phyloP scores from a whole-genome alignment of 2,329 filamentous ascomycete species.

The Diaporthe eres region DNA sequence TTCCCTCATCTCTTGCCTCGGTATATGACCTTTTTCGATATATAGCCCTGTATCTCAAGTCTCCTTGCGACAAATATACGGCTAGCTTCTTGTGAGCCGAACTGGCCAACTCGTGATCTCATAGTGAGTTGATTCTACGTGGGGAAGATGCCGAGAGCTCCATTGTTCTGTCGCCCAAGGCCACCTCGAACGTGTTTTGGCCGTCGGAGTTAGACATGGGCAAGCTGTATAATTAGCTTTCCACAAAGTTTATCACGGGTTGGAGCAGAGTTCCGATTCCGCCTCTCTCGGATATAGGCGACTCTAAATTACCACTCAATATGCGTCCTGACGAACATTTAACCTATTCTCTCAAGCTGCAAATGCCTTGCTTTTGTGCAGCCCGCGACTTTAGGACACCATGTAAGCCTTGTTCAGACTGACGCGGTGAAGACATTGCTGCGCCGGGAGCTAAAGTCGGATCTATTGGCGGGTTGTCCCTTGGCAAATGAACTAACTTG shows the following conservation, averaged over 20 bases:
- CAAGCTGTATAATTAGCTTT: not conserved
- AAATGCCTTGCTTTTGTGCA: not conserved
- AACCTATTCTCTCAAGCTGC: not conserved
- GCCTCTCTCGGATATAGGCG: not conserved
- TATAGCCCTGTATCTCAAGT: no score
- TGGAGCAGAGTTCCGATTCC: not conserved
- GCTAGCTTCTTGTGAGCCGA: not conserved
- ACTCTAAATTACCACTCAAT: not conserved
- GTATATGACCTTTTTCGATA: not conserved
- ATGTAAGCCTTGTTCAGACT: not conserved
- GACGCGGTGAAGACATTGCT: not conserved
- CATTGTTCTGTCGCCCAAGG: not conserved
- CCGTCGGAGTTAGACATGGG: not conserved
- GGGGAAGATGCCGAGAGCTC: not conserved
- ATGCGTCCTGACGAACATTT: not conserved
- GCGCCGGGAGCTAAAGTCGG: not conserved
- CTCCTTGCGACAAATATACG: not conserved
- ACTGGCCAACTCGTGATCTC: not conserved
- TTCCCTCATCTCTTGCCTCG: no score
- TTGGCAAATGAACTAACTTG: not conserved
- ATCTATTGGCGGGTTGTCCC: not conserved
- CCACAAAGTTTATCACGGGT: not conserved
- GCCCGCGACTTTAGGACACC: not conserved
- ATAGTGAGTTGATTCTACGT: not conserved
- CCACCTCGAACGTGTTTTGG: not conserved